These are phyloP conservation scores for Aspergillus floridensis DNA, from an alignment of 2,329 filamentous ascomycete species.

Conservation along the genomic window DNA sequence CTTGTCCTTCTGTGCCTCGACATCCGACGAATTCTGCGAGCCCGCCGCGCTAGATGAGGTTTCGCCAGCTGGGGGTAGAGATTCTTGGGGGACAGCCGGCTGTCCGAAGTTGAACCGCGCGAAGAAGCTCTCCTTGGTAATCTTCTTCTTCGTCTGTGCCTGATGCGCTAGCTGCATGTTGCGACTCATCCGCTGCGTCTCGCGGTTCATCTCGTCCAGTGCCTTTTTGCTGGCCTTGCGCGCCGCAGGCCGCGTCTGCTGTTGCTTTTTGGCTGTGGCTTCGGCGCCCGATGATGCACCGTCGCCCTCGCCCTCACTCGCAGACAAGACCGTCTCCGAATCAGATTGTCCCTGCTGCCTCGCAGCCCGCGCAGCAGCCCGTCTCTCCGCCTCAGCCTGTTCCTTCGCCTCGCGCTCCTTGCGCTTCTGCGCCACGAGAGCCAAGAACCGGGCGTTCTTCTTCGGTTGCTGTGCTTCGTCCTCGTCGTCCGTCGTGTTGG, in stretches of 20 bases:
- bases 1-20: constrained; percentile 43
- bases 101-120: constrained; percentile 75
- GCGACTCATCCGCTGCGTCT: constrained; percentile 86
- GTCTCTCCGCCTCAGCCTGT: constrained; percentile 49
- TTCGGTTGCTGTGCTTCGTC: constrained; percentile 28
- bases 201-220: constrained; percentile 87
- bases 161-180: constrained; percentile 91
- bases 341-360: constrained; percentile 34
- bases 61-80: constrained; percentile 24
- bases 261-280: constrained; percentile 48
- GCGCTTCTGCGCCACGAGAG: constrained; percentile 70
- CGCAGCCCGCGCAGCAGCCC: constrained; percentile 28
- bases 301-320: constrained; percentile 57
- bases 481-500: constrained; percentile 20
- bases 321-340: constrained; percentile 47
- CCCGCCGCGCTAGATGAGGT: constrained; percentile 46
- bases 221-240: constrained; percentile 94
- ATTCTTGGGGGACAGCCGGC: constrained; percentile 27
- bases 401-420: constrained; percentile 68
- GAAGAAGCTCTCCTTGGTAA: constrained; percentile 78
- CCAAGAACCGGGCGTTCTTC: constrained; percentile 63
- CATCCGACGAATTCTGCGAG: constrained; percentile 50
- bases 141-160: constrained; percentile 86
- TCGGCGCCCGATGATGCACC: constrained; percentile 65
- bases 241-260: constrained; percentile 61